Percentiles rank a stretch among this genome's conserved stretches.
Evolutionary conservation across 768 basidiomycete species (phyloP).

Genomic region (Sistotremastrum suecicum): DNA sequence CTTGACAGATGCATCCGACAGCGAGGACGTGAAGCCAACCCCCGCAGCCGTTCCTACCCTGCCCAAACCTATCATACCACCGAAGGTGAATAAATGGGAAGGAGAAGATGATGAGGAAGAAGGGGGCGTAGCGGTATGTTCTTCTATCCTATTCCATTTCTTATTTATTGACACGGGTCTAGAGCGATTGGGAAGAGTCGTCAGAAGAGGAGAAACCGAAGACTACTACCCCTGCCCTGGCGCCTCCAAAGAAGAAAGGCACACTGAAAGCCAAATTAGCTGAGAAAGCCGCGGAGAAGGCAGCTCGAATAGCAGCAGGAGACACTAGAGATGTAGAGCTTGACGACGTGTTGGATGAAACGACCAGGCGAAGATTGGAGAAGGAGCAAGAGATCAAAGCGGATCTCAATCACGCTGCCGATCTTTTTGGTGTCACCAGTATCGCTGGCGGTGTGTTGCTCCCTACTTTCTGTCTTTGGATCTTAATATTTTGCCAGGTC

Average conservation of each 20-base stretch:
- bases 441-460: constrained; percentile 39
- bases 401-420: constrained; percentile 75
- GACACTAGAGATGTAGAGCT: constrained; percentile 27
- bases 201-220: constrained; percentile 44
- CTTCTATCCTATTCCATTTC: constrained; percentile 1
- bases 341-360: constrained; percentile 54
- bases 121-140: constrained; percentile 51
- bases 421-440: constrained; percentile 60
- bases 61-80: constrained; percentile 7
- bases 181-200: constrained; percentile 91
- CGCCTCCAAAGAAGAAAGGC: constrained; percentile 83
- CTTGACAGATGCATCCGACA: constrained; percentile 24
- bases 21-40: constrained; percentile 15
- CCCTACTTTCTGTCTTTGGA: not conserved
- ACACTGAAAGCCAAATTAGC: constrained; percentile 84
- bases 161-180: constrained; percentile 4
- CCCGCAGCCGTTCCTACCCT: constrained; percentile 4
- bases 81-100: constrained; percentile 51
- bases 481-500: constrained; percentile 26
- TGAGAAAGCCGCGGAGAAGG: constrained; percentile 75
- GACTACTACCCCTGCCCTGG: constrained; percentile 30
- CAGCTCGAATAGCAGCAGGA: constrained; percentile 28
- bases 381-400: constrained; percentile 73
- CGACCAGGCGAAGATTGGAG: constrained; percentile 62
- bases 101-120: constrained; percentile 86